Base-by-base conservation (phyloP, 345 rosid genomes). In the Camelina laxa region DNA sequence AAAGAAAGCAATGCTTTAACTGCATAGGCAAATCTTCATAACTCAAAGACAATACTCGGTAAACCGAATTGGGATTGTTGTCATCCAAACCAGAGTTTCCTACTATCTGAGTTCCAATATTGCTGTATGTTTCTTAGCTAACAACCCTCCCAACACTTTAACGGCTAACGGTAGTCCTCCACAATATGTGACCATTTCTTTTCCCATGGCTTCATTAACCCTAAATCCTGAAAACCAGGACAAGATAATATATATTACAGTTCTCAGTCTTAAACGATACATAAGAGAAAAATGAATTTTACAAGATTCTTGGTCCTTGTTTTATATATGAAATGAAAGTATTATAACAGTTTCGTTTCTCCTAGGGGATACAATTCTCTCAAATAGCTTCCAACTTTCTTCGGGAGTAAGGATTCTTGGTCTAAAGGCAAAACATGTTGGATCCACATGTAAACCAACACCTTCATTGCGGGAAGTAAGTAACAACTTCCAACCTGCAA, bases 1-100 rank as follows among this genome's bases (percentile, higher is more conserved):
- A 45, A 58, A 66, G 73, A 16, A 75, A 74, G 39, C 73, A 74
- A 22, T 74, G 73, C 58, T 74, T 74, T 36, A 74, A 49, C 14
- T 19, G 16, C 66, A 45, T 33, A 2, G 73, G 59, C 59, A 74
- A 35, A 65, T 74, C 78, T 31, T 74, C 72, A 36, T 66, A 74
- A 72, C 78, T 74, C n/a, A 74, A 2, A 31, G 50, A 44, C n/a
- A 74, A 67, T 20, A 74, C 68, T 36, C 60, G 51, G 33, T 62
- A 72, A 27, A 72, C 61, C 8, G 76, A 72, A 51, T 24, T 63
- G 50, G 19, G 53, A 16, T 72, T 72, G 62, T 51, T 14, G 33
- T 50, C 75, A 60, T 22, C 5, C 4, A 58, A 53, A 11, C 56
- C 67, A 60, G 22, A 71, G n/a, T 10, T 16, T 60, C 75, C 51